Evolutionary conservation across 768 basidiomycete genomes (phyloP).

Genomic region (Phlebiopsis gigantea): DNA sequence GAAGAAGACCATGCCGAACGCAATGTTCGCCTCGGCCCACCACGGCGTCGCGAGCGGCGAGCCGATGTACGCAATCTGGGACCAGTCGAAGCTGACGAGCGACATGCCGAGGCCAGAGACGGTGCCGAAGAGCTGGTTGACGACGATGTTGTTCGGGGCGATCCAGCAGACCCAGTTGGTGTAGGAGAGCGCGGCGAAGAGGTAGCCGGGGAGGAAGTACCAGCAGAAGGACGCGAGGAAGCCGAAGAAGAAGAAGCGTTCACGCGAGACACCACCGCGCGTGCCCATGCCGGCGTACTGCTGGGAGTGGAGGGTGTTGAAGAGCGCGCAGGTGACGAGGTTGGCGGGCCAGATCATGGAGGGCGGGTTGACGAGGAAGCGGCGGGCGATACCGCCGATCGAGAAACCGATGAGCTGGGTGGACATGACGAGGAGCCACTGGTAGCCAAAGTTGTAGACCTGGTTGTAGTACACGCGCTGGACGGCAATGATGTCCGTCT

Average conservation of each 20-base stretch:
- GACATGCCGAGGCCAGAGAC: conserved; percentile 46
- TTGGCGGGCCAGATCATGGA: conserved; percentile 72
- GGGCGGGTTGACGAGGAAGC: conserved; percentile 65
- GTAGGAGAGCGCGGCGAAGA: conserved; percentile 77
- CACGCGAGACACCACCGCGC: conserved; percentile 60
- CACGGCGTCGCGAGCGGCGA: conserved; percentile 76
- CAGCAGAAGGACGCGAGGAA: conserved; percentile 54
- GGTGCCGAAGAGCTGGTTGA: conserved; percentile 66
- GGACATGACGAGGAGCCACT: conserved; percentile 37
- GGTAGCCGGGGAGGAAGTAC: conserved; percentile 69
- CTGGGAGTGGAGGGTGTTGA: conserved; percentile 75
- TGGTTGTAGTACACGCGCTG: conserved; percentile 42
- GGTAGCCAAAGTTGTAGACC: conserved; percentile 31
- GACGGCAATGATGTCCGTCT: conserved; percentile 42
- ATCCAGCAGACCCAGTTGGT: conserved; percentile 80
- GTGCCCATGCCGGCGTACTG: conserved; percentile 59
- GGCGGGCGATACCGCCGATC: conserved; percentile 67
- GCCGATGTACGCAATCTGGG: conserved; percentile 64
- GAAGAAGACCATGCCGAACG: conserved; percentile 58
- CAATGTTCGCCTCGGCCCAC: conserved; percentile 77
- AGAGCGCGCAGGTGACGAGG: conserved; percentile 67
- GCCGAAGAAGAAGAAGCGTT: conserved; percentile 69
- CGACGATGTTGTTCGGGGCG: conserved; percentile 32
- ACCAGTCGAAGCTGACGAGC: conserved; percentile 78
- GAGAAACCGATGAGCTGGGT: conserved; percentile 76